Evolutionary conservation across 2,329 filamentous ascomycete genomes (phyloP), one percentile per base, ranked within the genome.

Genomic region (Trichoderma pleuroti): DNA sequence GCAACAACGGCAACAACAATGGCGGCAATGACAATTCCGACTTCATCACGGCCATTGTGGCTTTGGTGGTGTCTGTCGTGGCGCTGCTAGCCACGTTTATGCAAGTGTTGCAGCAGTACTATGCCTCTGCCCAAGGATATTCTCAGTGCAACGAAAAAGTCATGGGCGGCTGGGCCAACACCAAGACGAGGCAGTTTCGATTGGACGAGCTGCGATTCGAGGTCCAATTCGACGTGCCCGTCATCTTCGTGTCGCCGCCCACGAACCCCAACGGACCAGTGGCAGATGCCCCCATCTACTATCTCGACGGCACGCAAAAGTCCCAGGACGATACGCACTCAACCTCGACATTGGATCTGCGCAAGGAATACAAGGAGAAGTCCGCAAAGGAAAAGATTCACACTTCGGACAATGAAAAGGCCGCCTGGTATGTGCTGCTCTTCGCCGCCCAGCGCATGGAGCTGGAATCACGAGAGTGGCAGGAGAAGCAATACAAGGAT

Each of bases 351-450:
- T 76, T 80, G 57, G 78, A 81, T 52, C 72, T 72, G 8, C 73
- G 76, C 54, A 71, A 77, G 11, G 77, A 77, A 14, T 77, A 77
- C 64, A 72, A 71, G 16, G 42, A 57, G n/a, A 71, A 71, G 71
- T 76, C 16, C 68, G 65, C 9, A 80, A 79, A 73, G 74, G 81
- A 72, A 75, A 78, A 64, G 80, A 88, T 72, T 0, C 85, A 86
- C 72, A 88, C 86, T 2, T 85, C 86, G 7, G 85, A 88, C 73
- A 87, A 87, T 68, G 86, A 88, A 74, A 78, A 82, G n/a, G 85
- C 85, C 4, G 86, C 86, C 1, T 88, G 86, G 86, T 80, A 86
- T 5, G 80, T 81, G 8, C 76, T 88, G 12, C 79, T 88, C n/a
- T 82, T 81, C 4, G 81, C 83, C 12, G 74, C 87, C 0, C 86